Evolutionary conservation across 2,329 filamentous ascomycete genomes (phyloP).

Genomic region (Fusarium cicatricum): DNA sequence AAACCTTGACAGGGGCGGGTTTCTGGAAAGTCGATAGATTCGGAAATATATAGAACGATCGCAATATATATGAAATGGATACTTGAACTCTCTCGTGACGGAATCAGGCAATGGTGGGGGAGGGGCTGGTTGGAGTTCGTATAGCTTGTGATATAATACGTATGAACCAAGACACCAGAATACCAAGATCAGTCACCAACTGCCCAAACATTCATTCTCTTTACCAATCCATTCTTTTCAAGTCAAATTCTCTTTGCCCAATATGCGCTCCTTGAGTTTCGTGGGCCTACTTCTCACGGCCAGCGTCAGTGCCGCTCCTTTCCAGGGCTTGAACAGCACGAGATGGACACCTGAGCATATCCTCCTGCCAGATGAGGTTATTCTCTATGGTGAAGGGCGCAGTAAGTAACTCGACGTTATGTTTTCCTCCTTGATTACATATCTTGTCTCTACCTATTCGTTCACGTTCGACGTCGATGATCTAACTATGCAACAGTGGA

Average conservation of each 20-base stretch:
- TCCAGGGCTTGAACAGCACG: slow-evolving; percentile 24
- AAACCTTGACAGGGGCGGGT: neutral
- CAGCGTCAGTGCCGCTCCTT: slow-evolving; percentile 14
- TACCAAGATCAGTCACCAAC: neutral
- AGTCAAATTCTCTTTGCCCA: neutral
- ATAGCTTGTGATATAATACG: neutral
- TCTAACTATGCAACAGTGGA: slow-evolving; percentile 8
- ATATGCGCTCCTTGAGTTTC: neutral
- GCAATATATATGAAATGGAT: neutral
- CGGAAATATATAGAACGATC: slow-evolving; percentile 3
- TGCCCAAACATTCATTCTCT: neutral
- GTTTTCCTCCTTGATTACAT: rapidly evolving
- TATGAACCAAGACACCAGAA: neutral
- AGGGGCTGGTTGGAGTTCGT: neutral
- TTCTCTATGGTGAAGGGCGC: slow-evolving; percentile 23
- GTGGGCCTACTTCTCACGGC: neutral
- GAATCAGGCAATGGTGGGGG: neutral
- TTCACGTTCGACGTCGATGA: neutral
- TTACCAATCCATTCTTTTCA: neutral
- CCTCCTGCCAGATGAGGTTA: slow-evolving; percentile 24
- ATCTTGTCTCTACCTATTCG: neutral
- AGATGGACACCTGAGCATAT: slow-evolving; percentile 25
- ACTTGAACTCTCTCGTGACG: neutral
- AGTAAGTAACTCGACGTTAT: neutral
- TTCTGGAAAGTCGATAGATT: neutral